Evolutionary conservation across 257 asterid genomes (phyloP).

Genomic region (Scutellaria barbata): DNA sequence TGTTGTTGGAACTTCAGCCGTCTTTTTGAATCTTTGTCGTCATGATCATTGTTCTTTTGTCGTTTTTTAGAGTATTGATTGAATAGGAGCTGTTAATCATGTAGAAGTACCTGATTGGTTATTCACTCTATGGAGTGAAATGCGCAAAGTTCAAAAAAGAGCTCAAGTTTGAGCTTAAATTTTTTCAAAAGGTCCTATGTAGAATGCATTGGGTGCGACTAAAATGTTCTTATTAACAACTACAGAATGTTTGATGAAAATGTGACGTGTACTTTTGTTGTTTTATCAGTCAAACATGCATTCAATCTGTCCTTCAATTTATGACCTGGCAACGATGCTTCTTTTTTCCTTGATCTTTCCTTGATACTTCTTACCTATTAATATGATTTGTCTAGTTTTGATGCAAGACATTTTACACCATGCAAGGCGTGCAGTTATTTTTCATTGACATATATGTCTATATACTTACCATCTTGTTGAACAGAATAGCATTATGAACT

Average conservation of each 20-base stretch:
- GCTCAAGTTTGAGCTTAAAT: conserved; percentile 2
- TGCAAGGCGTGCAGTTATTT: background rate
- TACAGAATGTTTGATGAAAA: background rate
- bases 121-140: background rate
- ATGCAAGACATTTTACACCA: background rate
- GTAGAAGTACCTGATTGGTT: background rate
- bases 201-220: background rate
- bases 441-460: conserved; percentile 1
- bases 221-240: background rate
- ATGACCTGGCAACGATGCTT: background rate
- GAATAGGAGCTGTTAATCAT: conserved; percentile 4
- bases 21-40: background rate
- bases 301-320: conserved; percentile 8
- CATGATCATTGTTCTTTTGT: background rate
- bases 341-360: background rate
- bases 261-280: background rate
- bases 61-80: background rate
- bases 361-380: background rate
- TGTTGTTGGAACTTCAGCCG: background rate
- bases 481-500: conserved; percentile 1
- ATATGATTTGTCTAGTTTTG: conserved; percentile 22
- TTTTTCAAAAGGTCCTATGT: background rate
- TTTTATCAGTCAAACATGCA: conserved; percentile 10
- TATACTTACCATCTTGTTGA: background rate
- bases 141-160: background rate